Conservation (phyloP, 2,329 filamentous ascomycete genomes). For the Cercospora zeina region DNA sequence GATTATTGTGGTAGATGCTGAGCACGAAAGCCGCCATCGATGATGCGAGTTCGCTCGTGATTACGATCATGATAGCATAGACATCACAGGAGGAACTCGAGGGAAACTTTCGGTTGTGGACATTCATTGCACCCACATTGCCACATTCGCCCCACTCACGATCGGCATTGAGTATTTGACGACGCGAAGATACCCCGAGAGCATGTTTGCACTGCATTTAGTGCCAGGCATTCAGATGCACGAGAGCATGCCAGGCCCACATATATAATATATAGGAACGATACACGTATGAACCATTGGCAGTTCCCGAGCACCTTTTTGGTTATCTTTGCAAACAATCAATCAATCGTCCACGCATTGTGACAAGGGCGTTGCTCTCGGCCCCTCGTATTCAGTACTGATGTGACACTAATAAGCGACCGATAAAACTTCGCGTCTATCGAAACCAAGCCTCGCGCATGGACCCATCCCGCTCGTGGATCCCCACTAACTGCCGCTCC, state of each 20-base stretch:
- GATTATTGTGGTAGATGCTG: neutral
- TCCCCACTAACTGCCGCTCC: conserved; percentile 8
- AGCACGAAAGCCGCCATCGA: neutral
- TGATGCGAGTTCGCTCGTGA: neutral
- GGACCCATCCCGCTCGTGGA: conserved; percentile 1
- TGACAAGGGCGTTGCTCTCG: neutral
- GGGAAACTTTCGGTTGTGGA: neutral
- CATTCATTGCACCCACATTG: neutral
- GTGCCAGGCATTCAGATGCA: conserved; percentile 1
- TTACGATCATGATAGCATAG: conserved; percentile 3
- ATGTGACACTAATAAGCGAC: neutral
- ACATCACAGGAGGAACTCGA: neutral
- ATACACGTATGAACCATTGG: neutral
- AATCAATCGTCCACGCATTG: neutral
- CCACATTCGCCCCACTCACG: neutral
- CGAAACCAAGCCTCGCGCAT: conserved; percentile 8
- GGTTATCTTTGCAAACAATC: neutral
- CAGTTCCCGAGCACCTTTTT: neutral
- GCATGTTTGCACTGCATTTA: conserved; percentile 1
- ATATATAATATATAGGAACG: conserved; percentile 1
- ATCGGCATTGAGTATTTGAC: conserved; percentile 4
- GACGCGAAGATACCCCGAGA: conserved; percentile 9
- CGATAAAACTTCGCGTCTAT: conserved; percentile 8
- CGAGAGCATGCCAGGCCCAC: neutral
- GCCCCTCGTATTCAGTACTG: neutral